A percentile compares a stretch with the other conserved stretches of the same genome.
Conservation (phyloP, 192 early-diverging fungal genomes). For the Radiomyces spectabilis region DNA sequence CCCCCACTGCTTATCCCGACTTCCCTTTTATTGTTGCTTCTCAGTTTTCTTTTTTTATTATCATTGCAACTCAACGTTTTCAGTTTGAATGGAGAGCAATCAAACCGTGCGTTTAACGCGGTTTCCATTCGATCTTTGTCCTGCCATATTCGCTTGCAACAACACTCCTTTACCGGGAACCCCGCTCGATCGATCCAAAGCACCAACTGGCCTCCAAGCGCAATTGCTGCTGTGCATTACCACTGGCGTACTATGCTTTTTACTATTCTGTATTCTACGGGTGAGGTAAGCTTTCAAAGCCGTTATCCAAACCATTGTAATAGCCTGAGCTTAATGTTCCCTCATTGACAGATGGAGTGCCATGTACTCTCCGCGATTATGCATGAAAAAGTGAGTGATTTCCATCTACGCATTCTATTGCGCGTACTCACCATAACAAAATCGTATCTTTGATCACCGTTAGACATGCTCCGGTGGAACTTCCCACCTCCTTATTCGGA, state of each 20-base stretch:
- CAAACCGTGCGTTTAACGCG: no score
- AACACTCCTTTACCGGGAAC: constrained; percentile 13
- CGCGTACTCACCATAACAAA: background rate
- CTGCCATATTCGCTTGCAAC: constrained; percentile 9
- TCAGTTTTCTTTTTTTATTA: background rate
- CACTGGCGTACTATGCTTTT: constrained; percentile 18
- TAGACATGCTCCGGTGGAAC: constrained; percentile 36
- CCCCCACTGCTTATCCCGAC: no score
- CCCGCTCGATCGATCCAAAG: constrained; percentile 15
- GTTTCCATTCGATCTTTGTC: constrained; percentile 5
- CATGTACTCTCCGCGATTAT: constrained; percentile 26
- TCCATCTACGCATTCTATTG: background rate
- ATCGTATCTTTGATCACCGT: background rate
- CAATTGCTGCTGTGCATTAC: constrained; percentile 20
- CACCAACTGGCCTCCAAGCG: constrained; percentile 18
- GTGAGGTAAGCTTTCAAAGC: constrained; percentile 11
- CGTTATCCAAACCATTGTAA: background rate
- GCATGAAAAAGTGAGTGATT: constrained; percentile 24
- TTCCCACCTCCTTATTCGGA: constrained; percentile 38
- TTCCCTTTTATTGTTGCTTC: background rate
- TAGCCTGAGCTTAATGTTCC: background rate
- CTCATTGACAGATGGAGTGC: constrained; percentile 12
- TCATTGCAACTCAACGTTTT: no score
- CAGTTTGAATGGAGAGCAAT: no score
- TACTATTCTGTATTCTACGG: constrained; percentile 25